Base-by-base conservation (phyloP, 495 filamentous ascomycete genomes). In the Cercophora newfieldiana region DNA sequence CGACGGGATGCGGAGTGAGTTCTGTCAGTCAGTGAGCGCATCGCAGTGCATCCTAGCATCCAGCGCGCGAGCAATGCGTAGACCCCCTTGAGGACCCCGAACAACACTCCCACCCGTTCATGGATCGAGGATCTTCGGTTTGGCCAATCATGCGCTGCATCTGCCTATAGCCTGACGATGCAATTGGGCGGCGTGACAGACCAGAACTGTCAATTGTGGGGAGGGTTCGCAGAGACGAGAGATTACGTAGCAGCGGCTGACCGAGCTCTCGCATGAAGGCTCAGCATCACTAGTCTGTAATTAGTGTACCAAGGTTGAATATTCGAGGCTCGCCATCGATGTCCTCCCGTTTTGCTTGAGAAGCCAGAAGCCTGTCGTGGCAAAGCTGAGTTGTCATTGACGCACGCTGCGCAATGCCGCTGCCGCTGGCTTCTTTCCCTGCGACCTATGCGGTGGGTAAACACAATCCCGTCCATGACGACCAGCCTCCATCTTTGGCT, bases 301-400 rank as follows among this genome's bases (percentile, higher is more conserved):
- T 59, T 65, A 65, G 63, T 65, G 63, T 65, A 65, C 63, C 63
- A 65, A 65, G 54, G 19, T 48, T 58, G 29, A 37, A 51, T 14
- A 31, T 59, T 31, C 55, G 55, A 30, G 63, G 63, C 37, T 59
- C 33, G 19, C 30, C n/a, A 3, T 22, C 25, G 18, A 22, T 22
- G 33, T 48, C 22, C 18, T 26, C 14, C 44, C 33, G 4, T 44
- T 44, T 44, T 44, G 37, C 37, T n/a, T n/a, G n/a, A n/a, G n/a
- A 44, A 44, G 37, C n/a, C n/a, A n/a, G 37, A 44, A 44, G 37
- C 37, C 37, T 44, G 37, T 16, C 37, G 4, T 44, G 2, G 37
- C 12, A 16, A 44, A 44, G 37, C n/a, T 44, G 37, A 44, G 10
- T 16, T 44, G 10, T 44, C 37, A 44, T 16, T 14, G 10, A 44